These are phyloP conservation scores for Emydomyces testavorans DNA, from an alignment of 2,329 filamentous ascomycete species.

Conservation along the genomic window DNA sequence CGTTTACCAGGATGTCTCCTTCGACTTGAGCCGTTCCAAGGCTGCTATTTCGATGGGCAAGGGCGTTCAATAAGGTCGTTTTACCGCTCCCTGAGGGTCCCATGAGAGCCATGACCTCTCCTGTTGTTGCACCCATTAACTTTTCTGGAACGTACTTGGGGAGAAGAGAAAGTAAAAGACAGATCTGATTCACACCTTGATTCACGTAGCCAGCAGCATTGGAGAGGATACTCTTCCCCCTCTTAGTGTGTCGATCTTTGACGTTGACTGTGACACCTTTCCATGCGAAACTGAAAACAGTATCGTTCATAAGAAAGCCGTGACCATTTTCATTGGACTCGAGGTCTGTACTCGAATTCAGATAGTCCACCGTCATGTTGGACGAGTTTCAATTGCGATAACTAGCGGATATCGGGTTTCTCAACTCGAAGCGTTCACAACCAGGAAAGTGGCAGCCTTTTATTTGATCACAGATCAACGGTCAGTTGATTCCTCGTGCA, in stretches of 20 bases:
- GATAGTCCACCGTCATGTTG: conserved; percentile 7
- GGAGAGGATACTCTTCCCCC: conserved; percentile 52
- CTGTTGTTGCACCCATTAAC: too few species aligned
- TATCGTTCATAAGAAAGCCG: conserved; percentile 43
- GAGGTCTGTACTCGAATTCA: conserved; percentile 19
- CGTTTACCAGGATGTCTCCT: conserved; percentile 53
- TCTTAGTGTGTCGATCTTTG: conserved; percentile 56
- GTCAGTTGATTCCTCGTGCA: too few species aligned
- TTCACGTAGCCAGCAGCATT: conserved; percentile 52
- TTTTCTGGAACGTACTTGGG: too few species aligned
- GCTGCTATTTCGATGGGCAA: conserved; percentile 51
- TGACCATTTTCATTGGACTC: conserved; percentile 22
- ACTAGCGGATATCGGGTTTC: not conserved
- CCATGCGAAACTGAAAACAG: conserved; percentile 56
- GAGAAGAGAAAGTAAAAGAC: too few species aligned
- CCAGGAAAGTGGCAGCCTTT: not conserved
- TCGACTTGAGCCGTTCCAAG: conserved; percentile 42
- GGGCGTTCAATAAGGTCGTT: conserved; percentile 70
- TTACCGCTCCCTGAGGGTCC: conserved; percentile 66
- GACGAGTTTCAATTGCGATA: not conserved
- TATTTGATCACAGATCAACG: too few species aligned
- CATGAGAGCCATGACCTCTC: conserved; percentile 69
- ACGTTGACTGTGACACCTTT: conserved; percentile 56
- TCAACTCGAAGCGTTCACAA: not conserved
- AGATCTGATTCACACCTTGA: conserved; percentile 40